A percentile compares a stretch with the other conserved stretches of the same genome.
Conservation (phyloP, 192 early-diverging fungal species). For the Spizellomyces punctatus region DNA sequence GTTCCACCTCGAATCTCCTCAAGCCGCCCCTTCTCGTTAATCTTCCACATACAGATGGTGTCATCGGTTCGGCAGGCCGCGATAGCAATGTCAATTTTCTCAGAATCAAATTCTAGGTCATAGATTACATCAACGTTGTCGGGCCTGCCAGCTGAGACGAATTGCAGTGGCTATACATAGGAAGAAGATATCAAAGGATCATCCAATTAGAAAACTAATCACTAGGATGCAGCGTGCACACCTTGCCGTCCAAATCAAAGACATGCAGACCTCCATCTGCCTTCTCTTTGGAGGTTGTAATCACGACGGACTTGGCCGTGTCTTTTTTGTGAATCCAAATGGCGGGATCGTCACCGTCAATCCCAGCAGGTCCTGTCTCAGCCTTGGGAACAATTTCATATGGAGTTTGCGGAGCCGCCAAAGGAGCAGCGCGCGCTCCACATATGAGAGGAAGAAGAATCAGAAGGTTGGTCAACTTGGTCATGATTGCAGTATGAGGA, state of each 20-base stretch:
- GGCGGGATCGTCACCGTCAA: conserved; percentile 24
- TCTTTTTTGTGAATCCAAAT: conserved; percentile 17
- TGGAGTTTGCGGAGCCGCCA: conserved; percentile 1
- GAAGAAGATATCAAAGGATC: neutral
- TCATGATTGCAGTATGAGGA: conserved; percentile 5
- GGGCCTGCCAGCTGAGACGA: conserved; percentile 8
- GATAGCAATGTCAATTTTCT: conserved; percentile 28
- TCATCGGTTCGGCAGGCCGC: conserved; percentile 24
- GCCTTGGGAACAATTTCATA: conserved; percentile 1
- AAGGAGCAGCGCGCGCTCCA: neutral
- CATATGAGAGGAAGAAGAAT: neutral
- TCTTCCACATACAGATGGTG: conserved; percentile 25
- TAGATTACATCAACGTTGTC: conserved; percentile 29
- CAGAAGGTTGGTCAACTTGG: neutral
- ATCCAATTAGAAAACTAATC: neutral
- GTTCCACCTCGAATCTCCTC: conserved; percentile 11
- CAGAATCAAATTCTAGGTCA: conserved; percentile 18
- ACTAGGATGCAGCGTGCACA: neutral
- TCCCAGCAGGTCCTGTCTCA: conserved; percentile 23
- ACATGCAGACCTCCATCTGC: conserved; percentile 18
- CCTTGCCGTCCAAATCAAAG: conserved; percentile 28
- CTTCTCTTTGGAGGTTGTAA: conserved; percentile 22
- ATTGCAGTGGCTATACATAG: conserved; percentile 9
- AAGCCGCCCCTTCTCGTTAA: conserved; percentile 10
- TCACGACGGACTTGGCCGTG: conserved; percentile 2